These are phyloP conservation scores for Colletotrichum lini DNA, from an alignment of 2,329 filamentous ascomycete genomes.

Conservation along the genomic window DNA sequence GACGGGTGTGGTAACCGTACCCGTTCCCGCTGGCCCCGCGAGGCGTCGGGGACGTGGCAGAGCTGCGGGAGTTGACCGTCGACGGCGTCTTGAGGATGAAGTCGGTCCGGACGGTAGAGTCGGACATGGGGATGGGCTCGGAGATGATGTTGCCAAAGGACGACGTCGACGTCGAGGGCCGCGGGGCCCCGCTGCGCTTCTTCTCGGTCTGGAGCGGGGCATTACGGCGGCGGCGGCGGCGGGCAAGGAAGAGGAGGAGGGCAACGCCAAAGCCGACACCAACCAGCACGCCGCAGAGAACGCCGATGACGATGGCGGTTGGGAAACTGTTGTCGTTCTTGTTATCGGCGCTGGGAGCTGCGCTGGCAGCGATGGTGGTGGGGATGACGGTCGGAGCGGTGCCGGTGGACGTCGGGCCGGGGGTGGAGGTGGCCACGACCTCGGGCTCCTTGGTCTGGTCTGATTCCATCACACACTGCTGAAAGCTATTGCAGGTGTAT, in stretches of 20 bases:
- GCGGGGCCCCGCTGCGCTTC: conserved; percentile 42
- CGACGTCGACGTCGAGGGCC: conserved; percentile 51
- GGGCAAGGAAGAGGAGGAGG: conserved; percentile 56
- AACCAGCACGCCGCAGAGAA: conserved; percentile 61
- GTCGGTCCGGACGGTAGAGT: conserved; percentile 63
- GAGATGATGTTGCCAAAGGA: conserved; percentile 68
- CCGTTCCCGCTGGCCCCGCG: background rate
- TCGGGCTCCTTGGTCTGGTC: conserved; percentile 62
- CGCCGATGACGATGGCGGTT: conserved; percentile 62
- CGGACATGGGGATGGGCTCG: conserved; percentile 65
- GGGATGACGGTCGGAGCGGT: conserved; percentile 44
- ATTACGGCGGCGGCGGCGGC: conserved; percentile 50
- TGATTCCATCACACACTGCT: conserved; percentile 64
- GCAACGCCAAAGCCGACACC: conserved; percentile 57
- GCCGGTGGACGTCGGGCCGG: conserved; percentile 42
- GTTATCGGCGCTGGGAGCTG: conserved; percentile 21
- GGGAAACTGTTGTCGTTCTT: conserved; percentile 45
- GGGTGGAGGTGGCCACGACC: conserved; percentile 42
- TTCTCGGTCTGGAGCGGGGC: conserved; percentile 39
- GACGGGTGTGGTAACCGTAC: conserved; percentile 27
- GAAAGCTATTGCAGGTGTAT: conserved; percentile 70
- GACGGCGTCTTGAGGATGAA: conserved; percentile 62
- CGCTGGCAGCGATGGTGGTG: conserved; percentile 43
- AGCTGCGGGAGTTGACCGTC: conserved; percentile 52
- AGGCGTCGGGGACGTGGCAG: conserved; percentile 42